Evolutionary conservation across 345 rosid species (phyloP).

Genomic region (Diplotaxis tenuifolia): DNA sequence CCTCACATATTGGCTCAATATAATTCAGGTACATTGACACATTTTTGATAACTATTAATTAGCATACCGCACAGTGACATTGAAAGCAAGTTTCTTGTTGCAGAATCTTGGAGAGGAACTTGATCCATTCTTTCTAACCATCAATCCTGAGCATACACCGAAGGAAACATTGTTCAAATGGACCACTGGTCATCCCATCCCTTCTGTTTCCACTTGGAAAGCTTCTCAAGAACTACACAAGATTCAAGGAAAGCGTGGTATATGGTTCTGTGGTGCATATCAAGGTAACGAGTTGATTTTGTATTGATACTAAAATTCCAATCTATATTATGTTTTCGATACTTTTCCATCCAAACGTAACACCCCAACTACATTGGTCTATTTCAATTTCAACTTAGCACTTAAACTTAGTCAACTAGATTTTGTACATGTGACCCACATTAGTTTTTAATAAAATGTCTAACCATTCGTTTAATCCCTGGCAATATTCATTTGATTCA

Average conservation of each 20-base stretch:
- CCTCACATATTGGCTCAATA: constrained; percentile 79
- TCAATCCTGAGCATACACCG: constrained; percentile 59
- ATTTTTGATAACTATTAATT: not conserved
- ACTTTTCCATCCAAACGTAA: no score
- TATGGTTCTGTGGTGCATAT: constrained; percentile 88
- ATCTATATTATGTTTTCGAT: not conserved
- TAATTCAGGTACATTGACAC: constrained; percentile 54
- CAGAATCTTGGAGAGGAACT: constrained; percentile 69
- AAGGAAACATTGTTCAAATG: constrained; percentile 55
- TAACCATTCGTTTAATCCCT: not conserved
- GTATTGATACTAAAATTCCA: not conserved
- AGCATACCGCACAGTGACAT: not conserved
- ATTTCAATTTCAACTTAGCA: no score
- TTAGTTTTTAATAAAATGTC: not conserved
- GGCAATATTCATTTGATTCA: not conserved
- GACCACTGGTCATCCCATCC: constrained; percentile 70
- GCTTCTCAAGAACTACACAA: constrained; percentile 56
- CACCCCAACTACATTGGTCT: no score
- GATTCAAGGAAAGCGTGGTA: constrained; percentile 69
- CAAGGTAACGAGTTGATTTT: constrained; percentile 43
- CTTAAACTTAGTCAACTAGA: not conserved
- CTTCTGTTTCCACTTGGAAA: constrained; percentile 67
- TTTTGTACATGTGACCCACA: not conserved
- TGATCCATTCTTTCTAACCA: constrained; percentile 62
- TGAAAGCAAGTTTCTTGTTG: not conserved